Evolutionary conservation across 192 early-diverging fungal genomes (phyloP).

Genomic region (Polychytrium aggregatum): DNA sequence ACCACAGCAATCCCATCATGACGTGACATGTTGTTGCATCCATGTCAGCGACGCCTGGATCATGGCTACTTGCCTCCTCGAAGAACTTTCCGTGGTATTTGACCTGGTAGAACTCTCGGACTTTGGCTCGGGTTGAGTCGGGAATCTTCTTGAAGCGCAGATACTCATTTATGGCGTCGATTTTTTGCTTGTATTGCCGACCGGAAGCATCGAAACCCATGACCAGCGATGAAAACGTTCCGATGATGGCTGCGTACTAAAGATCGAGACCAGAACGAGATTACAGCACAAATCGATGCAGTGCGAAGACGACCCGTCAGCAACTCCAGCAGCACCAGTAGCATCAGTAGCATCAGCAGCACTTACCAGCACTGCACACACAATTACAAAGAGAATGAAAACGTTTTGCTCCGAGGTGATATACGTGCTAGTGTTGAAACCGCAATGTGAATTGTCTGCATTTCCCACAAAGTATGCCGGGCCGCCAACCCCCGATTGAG

Average conservation of each 20-base stretch:
- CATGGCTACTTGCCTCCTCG: conserved; percentile 27
- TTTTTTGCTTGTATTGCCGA: conserved; percentile 29
- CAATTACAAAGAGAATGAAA: conserved; percentile 15
- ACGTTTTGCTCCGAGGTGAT: conserved; percentile 19
- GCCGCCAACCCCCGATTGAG: too few relatives aligned
- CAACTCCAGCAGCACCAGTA: too few relatives aligned
- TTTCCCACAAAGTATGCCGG: too few relatives aligned
- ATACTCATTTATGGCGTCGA: conserved; percentile 44
- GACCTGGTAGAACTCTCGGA: conserved; percentile 29
- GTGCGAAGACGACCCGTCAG: too few relatives aligned
- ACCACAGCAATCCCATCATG: too few relatives aligned
- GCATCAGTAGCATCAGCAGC: too few relatives aligned
- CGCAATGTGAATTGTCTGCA: too few relatives aligned
- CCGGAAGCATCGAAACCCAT: conserved; percentile 36
- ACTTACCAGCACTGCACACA: conserved; percentile 23
- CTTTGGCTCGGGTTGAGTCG: conserved; percentile 14
- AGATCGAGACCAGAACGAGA: too few relatives aligned
- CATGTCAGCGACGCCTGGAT: too few relatives aligned
- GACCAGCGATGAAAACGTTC: conserved; percentile 35
- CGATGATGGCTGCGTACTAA: conserved; percentile 30
- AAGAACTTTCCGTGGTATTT: conserved; percentile 42
- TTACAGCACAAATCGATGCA: too few relatives aligned
- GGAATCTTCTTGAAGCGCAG: conserved; percentile 30
- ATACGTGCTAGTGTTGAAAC: conserved; percentile 20
- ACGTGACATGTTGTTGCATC: too few relatives aligned